Evolutionary conservation across 2,329 filamentous ascomycete genomes (phyloP).

Genomic region (Paecilomyces dactylethromorphus): DNA sequence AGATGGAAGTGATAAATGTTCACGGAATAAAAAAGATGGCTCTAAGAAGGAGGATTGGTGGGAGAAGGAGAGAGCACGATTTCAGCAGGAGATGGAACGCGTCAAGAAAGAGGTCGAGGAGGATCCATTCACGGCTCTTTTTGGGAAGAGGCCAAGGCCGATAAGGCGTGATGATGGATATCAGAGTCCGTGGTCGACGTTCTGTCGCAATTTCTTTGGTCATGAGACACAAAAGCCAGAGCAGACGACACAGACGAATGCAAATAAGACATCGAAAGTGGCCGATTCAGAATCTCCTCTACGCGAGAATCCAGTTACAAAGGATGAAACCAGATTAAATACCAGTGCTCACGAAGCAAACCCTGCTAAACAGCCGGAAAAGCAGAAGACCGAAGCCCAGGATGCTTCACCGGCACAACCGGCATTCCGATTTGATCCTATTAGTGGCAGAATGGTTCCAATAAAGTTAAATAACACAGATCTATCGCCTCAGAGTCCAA

Average conservation of each 20-base stretch:
- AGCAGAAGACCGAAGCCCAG: not conserved
- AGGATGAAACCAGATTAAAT: slow-evolving; percentile 1
- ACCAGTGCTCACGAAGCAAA: not conserved
- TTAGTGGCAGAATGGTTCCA: slow-evolving; percentile 35
- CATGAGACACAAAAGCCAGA: slow-evolving; percentile 1
- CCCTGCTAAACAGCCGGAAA: not conserved
- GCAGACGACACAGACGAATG: not conserved
- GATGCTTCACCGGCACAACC: slow-evolving; percentile 1
- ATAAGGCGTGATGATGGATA: slow-evolving; percentile 12
- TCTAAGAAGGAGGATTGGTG: slow-evolving; percentile 7
- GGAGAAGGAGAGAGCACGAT: slow-evolving; percentile 14
- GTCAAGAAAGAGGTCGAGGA: slow-evolving; percentile 28
- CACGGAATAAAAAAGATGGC: not conserved
- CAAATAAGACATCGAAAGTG: slow-evolving; percentile 2
- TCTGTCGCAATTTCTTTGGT: slow-evolving; percentile 22
- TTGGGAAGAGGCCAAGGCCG: slow-evolving; percentile 27
- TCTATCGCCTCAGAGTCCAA: not conserved
- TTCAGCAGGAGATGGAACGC: slow-evolving; percentile 26
- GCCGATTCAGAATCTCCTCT: not conserved
- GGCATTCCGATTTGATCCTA: slow-evolving; percentile 33
- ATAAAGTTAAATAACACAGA: slow-evolving; percentile 3
- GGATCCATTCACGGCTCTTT: slow-evolving; percentile 35
- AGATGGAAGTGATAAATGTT: not conserved
- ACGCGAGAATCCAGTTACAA: slow-evolving; percentile 2
- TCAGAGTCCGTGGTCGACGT: slow-evolving; percentile 20